Evolutionary conservation across 768 basidiomycete genomes (phyloP).

Genomic region (Lactarius quietus): DNA sequence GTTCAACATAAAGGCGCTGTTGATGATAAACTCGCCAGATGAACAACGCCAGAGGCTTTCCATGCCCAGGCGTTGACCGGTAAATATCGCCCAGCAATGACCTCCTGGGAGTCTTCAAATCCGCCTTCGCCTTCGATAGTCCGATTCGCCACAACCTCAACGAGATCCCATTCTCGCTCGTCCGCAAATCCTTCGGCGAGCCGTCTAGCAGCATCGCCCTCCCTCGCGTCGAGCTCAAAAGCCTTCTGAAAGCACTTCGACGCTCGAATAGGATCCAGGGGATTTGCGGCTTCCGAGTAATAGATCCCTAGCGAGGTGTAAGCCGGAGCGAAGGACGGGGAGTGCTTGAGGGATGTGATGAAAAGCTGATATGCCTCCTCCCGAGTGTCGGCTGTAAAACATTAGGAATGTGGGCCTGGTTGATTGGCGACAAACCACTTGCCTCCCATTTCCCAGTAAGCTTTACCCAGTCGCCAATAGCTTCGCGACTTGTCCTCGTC

Average conservation of each 20-base stretch:
- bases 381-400: conserved; percentile 40
- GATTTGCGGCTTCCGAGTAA: conserved; percentile 66
- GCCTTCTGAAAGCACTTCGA: conserved; percentile 98
- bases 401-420: background rate
- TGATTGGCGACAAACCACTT: conserved; percentile 28
- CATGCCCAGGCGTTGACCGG: conserved; percentile 95
- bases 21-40: conserved; percentile 56
- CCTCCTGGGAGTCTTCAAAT: conserved; percentile 42
- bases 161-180: conserved; percentile 92
- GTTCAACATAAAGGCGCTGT: conserved; percentile 9
- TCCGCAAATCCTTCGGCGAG: conserved; percentile 89
- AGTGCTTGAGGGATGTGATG: conserved; percentile 73
- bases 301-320: conserved; percentile 93
- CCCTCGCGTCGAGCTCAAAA: conserved; percentile 90
- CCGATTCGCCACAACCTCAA: conserved; percentile 88
- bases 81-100: conserved; percentile 47
- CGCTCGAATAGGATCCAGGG: conserved; percentile 79
- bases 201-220: conserved; percentile 77
- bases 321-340: conserved; percentile 77
- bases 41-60: conserved; percentile 92
- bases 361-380: conserved; percentile 76
- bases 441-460: conserved; percentile 73
- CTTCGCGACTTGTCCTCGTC: conserved; percentile 68
- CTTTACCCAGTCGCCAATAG: conserved; percentile 81
- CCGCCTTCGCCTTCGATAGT: conserved; percentile 94